These are phyloP conservation scores for Micromonas pusilla DNA, from an alignment of 139 green algal genomes.

Conservation along the genomic window DNA sequence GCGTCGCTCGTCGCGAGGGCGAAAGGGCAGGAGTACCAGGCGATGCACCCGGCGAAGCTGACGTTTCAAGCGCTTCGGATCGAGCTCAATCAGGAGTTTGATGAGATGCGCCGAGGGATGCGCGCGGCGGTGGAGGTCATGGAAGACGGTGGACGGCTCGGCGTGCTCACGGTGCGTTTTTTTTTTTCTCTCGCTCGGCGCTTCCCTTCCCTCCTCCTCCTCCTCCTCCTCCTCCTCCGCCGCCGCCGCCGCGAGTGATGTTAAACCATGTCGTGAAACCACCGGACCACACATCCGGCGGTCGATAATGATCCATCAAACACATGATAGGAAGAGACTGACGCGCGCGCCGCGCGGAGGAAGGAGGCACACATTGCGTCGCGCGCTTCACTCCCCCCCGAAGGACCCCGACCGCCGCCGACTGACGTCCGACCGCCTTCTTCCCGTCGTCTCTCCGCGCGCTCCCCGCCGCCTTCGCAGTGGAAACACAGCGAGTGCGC, in stretches of 20 bases:
- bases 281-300: not conserved
- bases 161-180: constrained; percentile 12
- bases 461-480: not conserved
- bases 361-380: too few species aligned
- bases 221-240: too few species aligned
- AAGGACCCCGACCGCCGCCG: too few species aligned
- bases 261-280: not conserved
- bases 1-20: constrained; percentile 27
- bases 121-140: constrained; percentile 23
- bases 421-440: too few species aligned
- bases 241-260: constrained; percentile 1
- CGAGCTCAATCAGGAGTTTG: constrained; percentile 33
- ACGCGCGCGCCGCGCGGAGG: not conserved
- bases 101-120: constrained; percentile 32
- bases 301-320: not conserved
- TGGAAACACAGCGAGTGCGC: constrained; percentile 32
- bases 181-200: not conserved
- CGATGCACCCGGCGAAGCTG: constrained; percentile 35
- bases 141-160: constrained; percentile 15
- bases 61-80: constrained; percentile 35
- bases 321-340: constrained; percentile 4
- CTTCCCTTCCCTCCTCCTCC: not conserved
- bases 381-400: too few species aligned
- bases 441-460: too few species aligned
- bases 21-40: constrained; percentile 28